Base-by-base conservation (phyloP, 352 stramenopile genomes). In the Globisporangium viniferum region DNA sequence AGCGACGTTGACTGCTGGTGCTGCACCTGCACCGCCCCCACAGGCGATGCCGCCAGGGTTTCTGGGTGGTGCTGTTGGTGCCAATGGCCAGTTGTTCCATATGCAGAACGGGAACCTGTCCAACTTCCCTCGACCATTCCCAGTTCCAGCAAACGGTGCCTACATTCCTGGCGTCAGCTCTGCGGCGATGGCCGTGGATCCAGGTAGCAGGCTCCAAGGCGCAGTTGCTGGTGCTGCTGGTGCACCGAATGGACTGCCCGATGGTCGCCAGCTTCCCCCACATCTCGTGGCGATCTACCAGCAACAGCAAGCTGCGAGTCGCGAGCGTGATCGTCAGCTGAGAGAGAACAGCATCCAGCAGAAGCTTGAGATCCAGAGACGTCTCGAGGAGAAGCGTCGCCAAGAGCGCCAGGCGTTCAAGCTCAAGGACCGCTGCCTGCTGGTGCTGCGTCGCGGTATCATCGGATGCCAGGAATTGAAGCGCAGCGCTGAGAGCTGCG, bases 401-500 rank as follows among this genome's bases (percentile, higher is more conserved):
- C 64, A 70, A 24, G 80, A 91, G 36, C 77, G 82, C 4, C 51
- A 76, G 54, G 73, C 62, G 7, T 80, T 89, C 74, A 81, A 82
- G 46, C 69, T 92, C 9, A 74, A 67, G 31, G 82, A 93, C 35
- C 80, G 83, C 14, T 79, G 83, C 58, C 20, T 95, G 29, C 73
- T 95, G 12, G 79, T 95, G 7, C 55, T 95, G 22, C 81, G 86
- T 7, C 80, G 84, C 60, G 86, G 86, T 0, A 89, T 95, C 31
- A 81, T 80, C 14, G 83, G 82, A 2, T 89, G 79, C 33, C 84
- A 93, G 65, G 82, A 90, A 0, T 71, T 95, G 2, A 93, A 92
- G 64, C 70, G 73, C 2, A 70, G 77, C 22, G 88, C 88, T 0
- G 71, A 90, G 48, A 70, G 72, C 20, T 92, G 79, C 59, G 85